Evolutionary conservation across 2,329 filamentous ascomycete species (phyloP), one percentile per base, ranked within the genome.

Genomic region (Pyrenophora graminea): DNA sequence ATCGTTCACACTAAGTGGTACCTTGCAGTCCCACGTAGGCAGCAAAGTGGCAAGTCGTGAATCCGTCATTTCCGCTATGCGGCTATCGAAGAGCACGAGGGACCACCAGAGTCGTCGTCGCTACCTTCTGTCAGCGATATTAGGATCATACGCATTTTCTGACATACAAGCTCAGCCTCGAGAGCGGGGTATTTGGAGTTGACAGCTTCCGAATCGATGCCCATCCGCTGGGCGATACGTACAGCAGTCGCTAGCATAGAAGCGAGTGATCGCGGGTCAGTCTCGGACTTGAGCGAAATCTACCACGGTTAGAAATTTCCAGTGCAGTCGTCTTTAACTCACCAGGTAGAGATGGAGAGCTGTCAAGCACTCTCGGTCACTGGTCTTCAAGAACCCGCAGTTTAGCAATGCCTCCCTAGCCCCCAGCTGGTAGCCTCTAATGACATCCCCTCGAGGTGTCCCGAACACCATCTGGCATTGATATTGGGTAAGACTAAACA

Each of bases 71-170:
- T 79, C 15, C 76, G 75, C 21, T 80, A 75, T 79, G 3, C 81
- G 78, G 37, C 78, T 69, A 53, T 88, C 85, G 6, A 86, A 77
- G 2, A 84, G 75, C 10, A 84, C 69, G 9, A 88, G 76, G 47
- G 85, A 81, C 74, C 82, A 83, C 81, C 84, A 87, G 0, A 87
- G 64, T 2, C 85, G 77, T 7, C 85, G 78, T 13, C 84, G 79
- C 74, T 46, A n/a, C 7, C 9, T 13, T 10, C n/a, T 19, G 18
- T 46, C 18, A 46, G 44, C 36, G 30, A 39, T 9, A 39, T 10
- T 15, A 23, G n/a, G 7, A 12, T 30, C 13, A 25, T 25, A 10
- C 2, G 6, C 7, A 10, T 17, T 12, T 10, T 5, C 15, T 31
- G 8, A 33, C 44, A 9, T 39, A 46, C 44, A 18, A 86, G 78